phyloP scores from a whole-genome alignment of 1,284 basidiomycete genomes.

The Boletus mariae region DNA sequence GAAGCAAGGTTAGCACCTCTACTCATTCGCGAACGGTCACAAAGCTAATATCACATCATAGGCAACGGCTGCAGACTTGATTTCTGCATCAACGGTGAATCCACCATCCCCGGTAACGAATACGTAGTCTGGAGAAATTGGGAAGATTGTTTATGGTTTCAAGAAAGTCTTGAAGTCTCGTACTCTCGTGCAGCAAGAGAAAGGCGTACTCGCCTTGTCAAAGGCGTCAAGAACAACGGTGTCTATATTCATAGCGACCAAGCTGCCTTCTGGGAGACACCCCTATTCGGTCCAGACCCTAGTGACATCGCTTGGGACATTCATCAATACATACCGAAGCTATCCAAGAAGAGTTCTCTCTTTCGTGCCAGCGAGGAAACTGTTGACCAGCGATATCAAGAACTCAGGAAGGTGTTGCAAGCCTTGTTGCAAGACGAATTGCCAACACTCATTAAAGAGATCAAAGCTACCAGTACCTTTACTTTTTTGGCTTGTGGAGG shows the following conservation, averaged over 20 bases:
- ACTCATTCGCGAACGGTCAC: not conserved
- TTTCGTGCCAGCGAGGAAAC: constrained; percentile 69
- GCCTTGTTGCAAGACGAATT: constrained; percentile 56
- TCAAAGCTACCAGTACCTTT: constrained; percentile 53
- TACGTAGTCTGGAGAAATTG: constrained; percentile 75
- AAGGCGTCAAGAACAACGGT: constrained; percentile 71
- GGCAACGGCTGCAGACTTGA: constrained; percentile 57
- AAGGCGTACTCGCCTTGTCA: constrained; percentile 58
- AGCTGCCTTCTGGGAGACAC: constrained; percentile 76
- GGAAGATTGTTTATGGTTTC: constrained; percentile 77
- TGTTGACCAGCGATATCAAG: constrained; percentile 41
- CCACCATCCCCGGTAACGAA: constrained; percentile 36
- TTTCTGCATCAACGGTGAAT: constrained; percentile 46
- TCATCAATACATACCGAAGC: constrained; percentile 58
- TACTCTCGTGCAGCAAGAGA: constrained; percentile 57
- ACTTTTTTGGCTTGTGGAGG: constrained; percentile 73
- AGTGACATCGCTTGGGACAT: constrained; percentile 63
- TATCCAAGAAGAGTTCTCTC: constrained; percentile 66
- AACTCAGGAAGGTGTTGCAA: constrained; percentile 44
- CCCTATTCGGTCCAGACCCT: constrained; percentile 77
- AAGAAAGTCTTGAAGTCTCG: constrained; percentile 62
- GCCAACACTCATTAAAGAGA: constrained; percentile 61
- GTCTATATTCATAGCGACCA: constrained; percentile 62
- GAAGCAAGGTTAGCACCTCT: constrained; percentile 52
- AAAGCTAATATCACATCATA: constrained; percentile 26